Conservation (phyloP, 495 filamentous ascomycete genomes). For the Xylaria intraflava region DNA sequence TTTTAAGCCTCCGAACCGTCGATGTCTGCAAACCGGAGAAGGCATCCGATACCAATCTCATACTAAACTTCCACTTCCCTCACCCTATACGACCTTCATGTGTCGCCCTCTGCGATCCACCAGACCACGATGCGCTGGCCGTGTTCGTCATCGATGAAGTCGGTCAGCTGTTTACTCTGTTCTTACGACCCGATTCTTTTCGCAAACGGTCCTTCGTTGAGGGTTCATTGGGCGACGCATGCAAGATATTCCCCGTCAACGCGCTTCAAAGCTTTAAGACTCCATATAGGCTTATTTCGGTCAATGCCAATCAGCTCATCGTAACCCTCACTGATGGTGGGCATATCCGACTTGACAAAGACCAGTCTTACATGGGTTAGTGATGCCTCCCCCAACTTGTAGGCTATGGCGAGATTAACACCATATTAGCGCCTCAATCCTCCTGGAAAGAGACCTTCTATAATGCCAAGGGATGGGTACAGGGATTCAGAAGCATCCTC, state of each 20-base stretch:
- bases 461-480: constrained; percentile 70
- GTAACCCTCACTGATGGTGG: constrained; percentile 78
- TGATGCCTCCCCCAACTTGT: not conserved
- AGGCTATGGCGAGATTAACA: constrained; percentile 4
- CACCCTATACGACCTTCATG: constrained; percentile 63
- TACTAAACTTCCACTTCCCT: constrained; percentile 70
- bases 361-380: constrained; percentile 61
- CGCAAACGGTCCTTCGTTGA: constrained; percentile 59
- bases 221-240: constrained; percentile 64
- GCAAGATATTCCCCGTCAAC: constrained; percentile 62
- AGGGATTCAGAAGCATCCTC: constrained; percentile 65
- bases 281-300: constrained; percentile 73
- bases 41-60: constrained; percentile 60
- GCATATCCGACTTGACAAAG: constrained; percentile 64
- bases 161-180: constrained; percentile 74
- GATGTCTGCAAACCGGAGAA: constrained; percentile 69
- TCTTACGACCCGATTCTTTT: constrained; percentile 75
- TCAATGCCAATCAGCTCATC: constrained; percentile 64
- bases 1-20: constrained; percentile 74
- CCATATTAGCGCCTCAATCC: constrained; percentile 36
- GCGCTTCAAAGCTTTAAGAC: constrained; percentile 64
- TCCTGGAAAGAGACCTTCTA: constrained; percentile 74
- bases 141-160: constrained; percentile 74
- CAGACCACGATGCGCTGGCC: constrained; percentile 69
- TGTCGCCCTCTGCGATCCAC: constrained; percentile 71